Percentiles rank a stretch among this genome's conserved stretches.
Conservation (phyloP, 2,329 filamentous ascomycete genomes). For the Cryphonectria japonica region DNA sequence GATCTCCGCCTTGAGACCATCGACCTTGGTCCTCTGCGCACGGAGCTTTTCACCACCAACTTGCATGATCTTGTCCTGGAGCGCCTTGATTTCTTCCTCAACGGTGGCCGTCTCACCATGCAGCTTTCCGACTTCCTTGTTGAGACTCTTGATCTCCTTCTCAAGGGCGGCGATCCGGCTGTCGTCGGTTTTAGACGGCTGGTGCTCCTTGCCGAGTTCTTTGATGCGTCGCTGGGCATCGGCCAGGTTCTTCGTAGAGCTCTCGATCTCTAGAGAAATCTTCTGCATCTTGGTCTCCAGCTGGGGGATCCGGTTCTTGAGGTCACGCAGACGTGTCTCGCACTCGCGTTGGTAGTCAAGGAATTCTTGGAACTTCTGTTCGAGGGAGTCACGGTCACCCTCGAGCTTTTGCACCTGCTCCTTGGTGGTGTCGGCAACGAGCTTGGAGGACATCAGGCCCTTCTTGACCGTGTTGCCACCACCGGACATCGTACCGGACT, state of each 20-base stretch:
- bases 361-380: conserved; percentile 81
- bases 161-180: conserved; percentile 72
- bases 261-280: conserved; percentile 84
- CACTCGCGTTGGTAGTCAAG: conserved; percentile 83
- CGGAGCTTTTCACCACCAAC: conserved; percentile 92
- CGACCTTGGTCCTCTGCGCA: conserved; percentile 87
- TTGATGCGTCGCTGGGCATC: conserved; percentile 85
- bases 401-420: conserved; percentile 90
- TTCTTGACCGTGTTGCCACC: conserved; percentile 89
- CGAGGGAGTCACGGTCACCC: conserved; percentile 80
- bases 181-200: conserved; percentile 80
- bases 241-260: conserved; percentile 78
- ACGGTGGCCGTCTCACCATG: conserved; percentile 84
- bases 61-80: conserved; percentile 98
- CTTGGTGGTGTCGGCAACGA: conserved; percentile 82
- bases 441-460: conserved; percentile 95
- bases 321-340: conserved; percentile 71
- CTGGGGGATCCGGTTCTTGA: conserved; percentile 78
- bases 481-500: conserved; percentile 98
- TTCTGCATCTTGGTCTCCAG: conserved; percentile 93
- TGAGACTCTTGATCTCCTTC: conserved; percentile 75
- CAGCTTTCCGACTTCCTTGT: conserved; percentile 78
- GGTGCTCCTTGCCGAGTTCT: conserved; percentile 80
- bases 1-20: conserved; percentile 85
- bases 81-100: conserved; percentile 87